Percentiles rank a stretch among this genome's conserved stretches.
Conservation (phyloP, 345 rosid species). For the Populus simonii region DNA sequence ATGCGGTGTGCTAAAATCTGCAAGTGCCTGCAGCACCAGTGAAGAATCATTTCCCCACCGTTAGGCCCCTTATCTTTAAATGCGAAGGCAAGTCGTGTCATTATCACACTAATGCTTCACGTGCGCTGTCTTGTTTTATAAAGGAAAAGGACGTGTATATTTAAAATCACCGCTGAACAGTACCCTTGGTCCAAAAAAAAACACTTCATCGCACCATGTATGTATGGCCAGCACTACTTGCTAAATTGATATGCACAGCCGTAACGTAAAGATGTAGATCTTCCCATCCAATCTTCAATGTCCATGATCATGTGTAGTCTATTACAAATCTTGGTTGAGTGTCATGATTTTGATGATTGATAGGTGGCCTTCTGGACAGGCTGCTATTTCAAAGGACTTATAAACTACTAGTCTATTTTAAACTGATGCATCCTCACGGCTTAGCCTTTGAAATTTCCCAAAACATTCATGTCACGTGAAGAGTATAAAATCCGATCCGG, state of each 20-base stretch:
- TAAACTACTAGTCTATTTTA: too few species aligned
- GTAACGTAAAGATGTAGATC: not conserved
- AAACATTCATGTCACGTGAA: too few species aligned
- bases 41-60: not conserved
- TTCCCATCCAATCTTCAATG: too few species aligned
- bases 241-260: not conserved
- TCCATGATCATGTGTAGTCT: too few species aligned
- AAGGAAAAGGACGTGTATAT: not conserved
- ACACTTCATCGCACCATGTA: not conserved
- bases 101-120: slow-evolving; percentile 6
- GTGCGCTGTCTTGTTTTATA: slow-evolving; percentile 6
- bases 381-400: too few species aligned
- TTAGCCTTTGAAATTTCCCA: too few species aligned
- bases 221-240: not conserved
- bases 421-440: too few species aligned
- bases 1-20: not conserved
- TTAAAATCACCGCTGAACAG: not conserved
- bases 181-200: not conserved
- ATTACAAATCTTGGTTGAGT: too few species aligned
- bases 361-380: too few species aligned
- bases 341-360: too few species aligned
- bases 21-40: not conserved
- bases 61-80: not conserved
- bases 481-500: too few species aligned
- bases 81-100: not conserved